Base-by-base conservation (phyloP, 2,329 filamentous ascomycete species). In the Alternaria angustiovoidea region DNA sequence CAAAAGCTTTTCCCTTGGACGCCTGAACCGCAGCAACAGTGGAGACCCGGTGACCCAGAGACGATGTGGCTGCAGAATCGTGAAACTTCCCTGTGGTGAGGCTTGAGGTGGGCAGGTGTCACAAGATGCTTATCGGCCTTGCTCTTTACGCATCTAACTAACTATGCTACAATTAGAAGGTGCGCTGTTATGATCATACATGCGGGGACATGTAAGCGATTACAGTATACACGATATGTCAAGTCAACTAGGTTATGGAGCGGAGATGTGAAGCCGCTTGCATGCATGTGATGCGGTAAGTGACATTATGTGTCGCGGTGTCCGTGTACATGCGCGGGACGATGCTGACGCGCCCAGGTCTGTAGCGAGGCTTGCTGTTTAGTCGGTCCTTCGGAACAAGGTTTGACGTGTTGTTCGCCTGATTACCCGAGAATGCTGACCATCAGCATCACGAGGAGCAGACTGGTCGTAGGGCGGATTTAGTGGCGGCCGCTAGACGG, bases 11-110 rank as follows among this genome's bases (percentile, higher is more conserved):
- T 51, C 32, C 32, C 52, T 56, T 18, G 57, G 46, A 51, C 46
- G 57, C 49, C 52, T 51, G 20, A 46, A 47, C 18, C 26, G 44
- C 49, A 53, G 26, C 26, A 49, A 28, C 51, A 55, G 53, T 56
- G 58, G 61, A 56, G 46, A 48, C 43, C 22, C 58, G 43, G 43
- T 36, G 32, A 61, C 28, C 8, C 51, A 48, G 59, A 24, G 24
- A 28, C n/a, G 9, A 28, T 20, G 7, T 43, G 18, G 24, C 39
- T 56, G 38, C 39, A 34, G 28, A 24, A 30, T 46, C 14, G 48
- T 41, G 16, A 7, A 20, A 9, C 20, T 11, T 32, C 30, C 32
- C 44, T 51, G 24, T 51, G 46, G 18, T 51, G 51, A 42, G 43
- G 24, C 38, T 44, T 46, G 24, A 49, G 8, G 4, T 22, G 3